Evolutionary conservation across 345 rosid genomes (phyloP), one percentile per base, ranked within the genome.

Genomic region (Melastoma malabathricum): DNA sequence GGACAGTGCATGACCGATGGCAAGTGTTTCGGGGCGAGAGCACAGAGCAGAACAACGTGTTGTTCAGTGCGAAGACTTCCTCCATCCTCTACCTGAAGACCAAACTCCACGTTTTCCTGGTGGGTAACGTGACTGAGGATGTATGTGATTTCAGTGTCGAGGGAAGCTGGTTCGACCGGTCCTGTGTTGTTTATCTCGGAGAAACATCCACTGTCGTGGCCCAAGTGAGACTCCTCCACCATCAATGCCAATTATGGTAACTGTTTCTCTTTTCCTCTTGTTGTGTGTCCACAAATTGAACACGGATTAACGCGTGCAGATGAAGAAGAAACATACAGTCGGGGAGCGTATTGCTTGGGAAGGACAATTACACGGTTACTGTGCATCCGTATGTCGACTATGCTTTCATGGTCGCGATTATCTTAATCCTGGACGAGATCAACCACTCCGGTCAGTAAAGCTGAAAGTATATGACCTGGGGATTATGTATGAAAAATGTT

Each of bases 1-100:
- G 62, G 60, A 72, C 63, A 20, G 61, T 67, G 8, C 65, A 59
- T 19, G 18, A 51, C 14, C 48, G 66, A 29, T 60, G 63, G 66
- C 46, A 54, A 38, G 61, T 39, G 5, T 64, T 61, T 20, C 57
- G 59, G 19, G 66, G 70, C 60, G 66, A 69, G 1, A 64, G 70
- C 55, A 52, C 57, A 0, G 67, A 69, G 3, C 2, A 8, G 0
- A 54, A 43, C 15, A 55, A 61, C 58, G 5, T 64, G 22, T 5
- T 69, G 1, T 64, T 61, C 27, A 61, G 48, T 10, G 69, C 50
- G 3, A 67, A 62, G 39, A 44, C 5, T 4, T 54, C 65, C 3
- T 54, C 57, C 2, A 15, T 55, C 15, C 13, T 55, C 18, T 47
- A 50, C 17, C 16, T 27, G 1, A 60, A 51, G 53, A 46, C 53